A percentile compares a stretch with the other conserved stretches of the same genome.
Evolutionary conservation across 2,329 filamentous ascomycete genomes (phyloP).

Genomic region (Macrophomina phaseolina): DNA sequence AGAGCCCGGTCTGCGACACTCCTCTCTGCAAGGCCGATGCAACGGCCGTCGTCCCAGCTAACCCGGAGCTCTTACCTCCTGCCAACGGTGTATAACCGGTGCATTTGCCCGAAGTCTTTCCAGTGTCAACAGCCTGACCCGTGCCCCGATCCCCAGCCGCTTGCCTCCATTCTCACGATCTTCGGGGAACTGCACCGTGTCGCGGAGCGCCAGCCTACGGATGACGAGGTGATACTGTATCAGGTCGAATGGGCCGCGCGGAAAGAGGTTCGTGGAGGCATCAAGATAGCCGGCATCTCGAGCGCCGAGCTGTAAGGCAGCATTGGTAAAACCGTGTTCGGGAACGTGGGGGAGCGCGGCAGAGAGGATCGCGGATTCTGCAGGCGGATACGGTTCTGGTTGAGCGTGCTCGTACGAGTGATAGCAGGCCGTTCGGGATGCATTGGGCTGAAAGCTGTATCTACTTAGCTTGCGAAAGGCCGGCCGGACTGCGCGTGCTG

Average conservation of each 20-base stretch:
- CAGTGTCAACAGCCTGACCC: conserved; percentile 75
- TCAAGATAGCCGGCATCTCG: conserved; percentile 85
- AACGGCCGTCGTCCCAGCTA: conserved; percentile 1
- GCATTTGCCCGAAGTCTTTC: conserved; percentile 77
- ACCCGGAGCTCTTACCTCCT: conserved; percentile 68
- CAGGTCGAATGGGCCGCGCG: conserved; percentile 79
- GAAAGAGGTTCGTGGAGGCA: conserved; percentile 82
- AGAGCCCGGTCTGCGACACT: conserved; percentile 9
- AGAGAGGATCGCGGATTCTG: conserved; percentile 78
- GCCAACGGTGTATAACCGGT: conserved; percentile 77
- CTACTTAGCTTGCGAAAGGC: conserved; percentile 36
- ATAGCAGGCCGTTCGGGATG: conserved; percentile 31
- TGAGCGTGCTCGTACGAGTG: conserved; percentile 45
- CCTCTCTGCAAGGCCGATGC: conserved; percentile 4
- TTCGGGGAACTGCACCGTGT: conserved; percentile 52
- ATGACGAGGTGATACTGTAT: conserved; percentile 77
- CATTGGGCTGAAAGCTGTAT: conserved; percentile 32
- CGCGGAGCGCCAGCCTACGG: conserved; percentile 65
- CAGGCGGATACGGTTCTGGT: conserved; percentile 67
- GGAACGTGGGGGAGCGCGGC: conserved; percentile 83
- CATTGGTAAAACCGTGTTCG: conserved; percentile 77
- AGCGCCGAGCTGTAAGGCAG: conserved; percentile 76
- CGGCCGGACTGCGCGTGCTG: conserved; percentile 36
- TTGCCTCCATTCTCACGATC: conserved; percentile 38
- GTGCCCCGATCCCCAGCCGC: conserved; percentile 61